Conservation (phyloP, 2,329 filamentous ascomycete species). For the Neonectria punicea region DNA sequence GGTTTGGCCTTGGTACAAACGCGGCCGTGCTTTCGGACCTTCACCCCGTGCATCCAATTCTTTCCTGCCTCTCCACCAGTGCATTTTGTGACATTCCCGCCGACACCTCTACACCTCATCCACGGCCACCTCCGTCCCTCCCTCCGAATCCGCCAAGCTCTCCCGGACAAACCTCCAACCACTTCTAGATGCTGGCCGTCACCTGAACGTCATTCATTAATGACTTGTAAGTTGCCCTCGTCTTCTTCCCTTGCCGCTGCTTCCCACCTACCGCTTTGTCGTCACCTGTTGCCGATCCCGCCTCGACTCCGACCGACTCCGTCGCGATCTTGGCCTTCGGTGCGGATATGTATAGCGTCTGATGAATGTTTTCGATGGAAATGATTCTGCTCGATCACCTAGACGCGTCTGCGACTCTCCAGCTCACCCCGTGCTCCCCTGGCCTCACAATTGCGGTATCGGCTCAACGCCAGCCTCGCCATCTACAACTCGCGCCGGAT, state of each 20-base stretch:
- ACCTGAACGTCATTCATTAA: slow-evolving; percentile 56
- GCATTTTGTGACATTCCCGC: slow-evolving; percentile 49
- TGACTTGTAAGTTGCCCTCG: slow-evolving; percentile 60
- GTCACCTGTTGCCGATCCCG: slow-evolving; percentile 52
- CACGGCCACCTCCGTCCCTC: slow-evolving; percentile 41
- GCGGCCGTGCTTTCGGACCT: slow-evolving; percentile 43
- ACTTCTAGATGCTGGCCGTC: slow-evolving; percentile 44
- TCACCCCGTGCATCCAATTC: slow-evolving; percentile 52
- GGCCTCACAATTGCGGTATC: slow-evolving; percentile 55
- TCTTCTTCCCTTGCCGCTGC: slow-evolving; percentile 43
- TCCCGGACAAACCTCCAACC: slow-evolving; percentile 37
- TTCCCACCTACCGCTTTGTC: slow-evolving; percentile 47
- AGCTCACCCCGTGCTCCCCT: slow-evolving; percentile 34
- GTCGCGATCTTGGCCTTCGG: slow-evolving; percentile 49
- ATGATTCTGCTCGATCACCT: slow-evolving; percentile 47
- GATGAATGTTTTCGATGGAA: slow-evolving; percentile 49
- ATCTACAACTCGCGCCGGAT: slow-evolving; percentile 56
- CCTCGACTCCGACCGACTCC: slow-evolving; percentile 45
- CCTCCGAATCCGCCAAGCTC: slow-evolving; percentile 43
- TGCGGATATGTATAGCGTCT: slow-evolving; percentile 38
- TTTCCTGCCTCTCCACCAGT: slow-evolving; percentile 52
- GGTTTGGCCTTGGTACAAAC: slow-evolving; percentile 41
- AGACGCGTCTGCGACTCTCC: slow-evolving; percentile 43
- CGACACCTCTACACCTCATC: slow-evolving; percentile 49
- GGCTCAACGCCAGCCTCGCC: slow-evolving; percentile 59